phyloP scores from a whole-genome alignment of 228 moss, liverwort and hornwort genomes.

The Sphagnum magellanicum region DNA sequence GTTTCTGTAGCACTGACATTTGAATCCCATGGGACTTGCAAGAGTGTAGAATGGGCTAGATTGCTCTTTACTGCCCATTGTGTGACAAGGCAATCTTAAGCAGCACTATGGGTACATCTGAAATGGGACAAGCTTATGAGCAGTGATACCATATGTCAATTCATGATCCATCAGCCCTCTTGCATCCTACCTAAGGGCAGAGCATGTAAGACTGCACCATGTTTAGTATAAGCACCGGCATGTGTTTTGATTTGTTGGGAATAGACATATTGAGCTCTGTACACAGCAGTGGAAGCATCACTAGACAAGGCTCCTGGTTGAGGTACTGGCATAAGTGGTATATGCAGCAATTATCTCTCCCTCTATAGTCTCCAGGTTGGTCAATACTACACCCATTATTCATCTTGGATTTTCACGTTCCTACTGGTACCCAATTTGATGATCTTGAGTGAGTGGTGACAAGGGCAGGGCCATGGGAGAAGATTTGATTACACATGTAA shows the following conservation, averaged over 20 bases:
- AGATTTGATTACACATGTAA: too few relatives aligned
- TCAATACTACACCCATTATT: not conserved
- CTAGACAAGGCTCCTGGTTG: constrained; percentile 67
- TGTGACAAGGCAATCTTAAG: not conserved
- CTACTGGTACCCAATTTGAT: not conserved
- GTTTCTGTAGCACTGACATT: not conserved
- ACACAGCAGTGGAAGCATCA: constrained; percentile 73
- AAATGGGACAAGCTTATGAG: not conserved
- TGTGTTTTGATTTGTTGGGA: not conserved
- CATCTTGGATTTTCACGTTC: not conserved
- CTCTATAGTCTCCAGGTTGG: constrained; percentile 69
- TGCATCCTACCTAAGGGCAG: too few relatives aligned
- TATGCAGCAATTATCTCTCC: constrained; percentile 74
- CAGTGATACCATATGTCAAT: too few relatives aligned
- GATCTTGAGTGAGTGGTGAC: too few relatives aligned
- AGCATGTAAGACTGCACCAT: not conserved
- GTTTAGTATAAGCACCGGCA: not conserved
- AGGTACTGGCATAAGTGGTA: constrained; percentile 67
- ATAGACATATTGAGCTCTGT: constrained; percentile 85
- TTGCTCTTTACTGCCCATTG: too few relatives aligned
- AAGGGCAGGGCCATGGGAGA: too few relatives aligned
- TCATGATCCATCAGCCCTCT: too few relatives aligned
- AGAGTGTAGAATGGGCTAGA: not conserved
- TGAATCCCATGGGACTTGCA: not conserved
- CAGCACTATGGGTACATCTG: not conserved